Conservation (phyloP, 352 stramenopile species). For the Phytopythium ostracodes region DNA sequence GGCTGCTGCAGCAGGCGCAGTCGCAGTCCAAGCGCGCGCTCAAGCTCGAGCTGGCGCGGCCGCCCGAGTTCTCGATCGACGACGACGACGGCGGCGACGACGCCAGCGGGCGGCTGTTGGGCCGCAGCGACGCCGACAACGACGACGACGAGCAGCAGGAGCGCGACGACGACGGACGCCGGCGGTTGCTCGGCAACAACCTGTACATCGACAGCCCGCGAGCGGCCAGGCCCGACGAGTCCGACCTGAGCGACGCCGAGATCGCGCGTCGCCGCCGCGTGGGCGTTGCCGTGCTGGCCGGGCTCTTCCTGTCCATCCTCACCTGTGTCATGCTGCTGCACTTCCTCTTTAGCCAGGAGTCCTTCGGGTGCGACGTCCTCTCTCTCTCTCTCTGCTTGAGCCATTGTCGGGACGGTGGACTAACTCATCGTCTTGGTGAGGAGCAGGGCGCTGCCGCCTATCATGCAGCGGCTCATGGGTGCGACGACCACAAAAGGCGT, state of each 20-base stretch:
- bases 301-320: constrained; percentile 53
- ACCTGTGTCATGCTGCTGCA: constrained; percentile 65
- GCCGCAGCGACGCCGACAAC: not conserved
- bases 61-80: constrained; percentile 12
- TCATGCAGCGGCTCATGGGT: constrained; percentile 75
- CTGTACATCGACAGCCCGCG: constrained; percentile 74
- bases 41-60: constrained; percentile 8
- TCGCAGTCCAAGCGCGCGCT: constrained; percentile 6
- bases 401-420: too few relatives aligned
- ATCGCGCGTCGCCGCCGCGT: constrained; percentile 47
- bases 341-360: constrained; percentile 60
- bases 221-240: constrained; percentile 28
- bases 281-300: constrained; percentile 47
- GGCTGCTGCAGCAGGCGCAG: constrained; percentile 1
- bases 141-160: constrained; percentile 36
- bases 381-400: not conserved
- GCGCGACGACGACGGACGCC: constrained; percentile 34
- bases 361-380: constrained; percentile 32
- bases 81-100: constrained; percentile 26
- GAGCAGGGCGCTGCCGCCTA: constrained; percentile 55
- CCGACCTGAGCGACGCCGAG: constrained; percentile 46
- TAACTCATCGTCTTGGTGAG: too few relatives aligned
- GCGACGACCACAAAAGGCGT: constrained; percentile 60
- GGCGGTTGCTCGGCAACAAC: constrained; percentile 41
- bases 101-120: constrained; percentile 21